Percentiles rank a stretch among this genome's conserved stretches.
Evolutionary conservation across 139 green algal species (phyloP).

Genomic region (Chlorella sp.): DNA sequence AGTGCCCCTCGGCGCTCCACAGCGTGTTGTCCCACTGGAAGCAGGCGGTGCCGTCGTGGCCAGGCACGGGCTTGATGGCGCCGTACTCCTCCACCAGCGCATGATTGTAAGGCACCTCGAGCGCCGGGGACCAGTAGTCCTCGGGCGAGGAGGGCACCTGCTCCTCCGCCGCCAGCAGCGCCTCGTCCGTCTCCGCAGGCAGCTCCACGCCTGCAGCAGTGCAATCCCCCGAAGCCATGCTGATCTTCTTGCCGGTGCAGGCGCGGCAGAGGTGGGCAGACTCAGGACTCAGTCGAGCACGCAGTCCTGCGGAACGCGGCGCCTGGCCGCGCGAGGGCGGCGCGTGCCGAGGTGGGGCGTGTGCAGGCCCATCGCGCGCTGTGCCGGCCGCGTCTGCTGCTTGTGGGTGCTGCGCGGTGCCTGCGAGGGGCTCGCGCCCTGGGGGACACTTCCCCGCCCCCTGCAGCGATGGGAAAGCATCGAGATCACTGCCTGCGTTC

Average conservation of each 20-base stretch:
- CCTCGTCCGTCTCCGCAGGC: too few relatives aligned
- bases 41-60: slow-evolving; percentile 86
- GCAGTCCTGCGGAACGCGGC: too few relatives aligned
- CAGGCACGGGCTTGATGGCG: slow-evolving; percentile 41
- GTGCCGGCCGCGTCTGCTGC: slow-evolving; percentile 4
- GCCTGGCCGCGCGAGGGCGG: too few relatives aligned
- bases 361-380: neutral
- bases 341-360: too few relatives aligned
- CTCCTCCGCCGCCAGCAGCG: too few relatives aligned
- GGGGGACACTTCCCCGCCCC: neutral
- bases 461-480: neutral
- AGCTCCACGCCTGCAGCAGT: too few relatives aligned
- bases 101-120: slow-evolving; percentile 35
- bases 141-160: too few relatives aligned
- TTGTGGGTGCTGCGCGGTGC: neutral
- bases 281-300: too few relatives aligned
- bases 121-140: slow-evolving; percentile 41
- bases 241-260: too few relatives aligned
- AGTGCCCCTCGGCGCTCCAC: slow-evolving; percentile 80
- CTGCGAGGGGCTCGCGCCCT: neutral
- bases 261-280: too few relatives aligned
- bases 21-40: slow-evolving; percentile 85
- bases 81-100: slow-evolving; percentile 43
- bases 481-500: slow-evolving; percentile 4
- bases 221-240: too few relatives aligned